Conservation (phyloP, 2,329 filamentous ascomycete genomes). For the Albophoma yamanashiensis region DNA sequence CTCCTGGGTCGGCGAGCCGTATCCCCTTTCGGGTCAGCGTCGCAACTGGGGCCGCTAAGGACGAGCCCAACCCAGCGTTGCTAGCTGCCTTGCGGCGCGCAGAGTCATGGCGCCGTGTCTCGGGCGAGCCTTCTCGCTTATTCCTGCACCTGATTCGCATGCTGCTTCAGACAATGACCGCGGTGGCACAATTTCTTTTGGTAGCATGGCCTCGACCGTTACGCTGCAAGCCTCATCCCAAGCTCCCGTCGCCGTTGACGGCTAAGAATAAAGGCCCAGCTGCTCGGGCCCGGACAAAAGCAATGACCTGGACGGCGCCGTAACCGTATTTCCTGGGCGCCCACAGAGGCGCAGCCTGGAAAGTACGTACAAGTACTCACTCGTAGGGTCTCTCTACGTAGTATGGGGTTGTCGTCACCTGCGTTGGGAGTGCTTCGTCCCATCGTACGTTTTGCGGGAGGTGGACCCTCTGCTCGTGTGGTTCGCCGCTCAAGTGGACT, state of each 20-base stretch:
- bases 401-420: not conserved
- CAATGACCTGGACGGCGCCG: not conserved
- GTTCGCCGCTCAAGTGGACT: not conserved
- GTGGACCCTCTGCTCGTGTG: not conserved
- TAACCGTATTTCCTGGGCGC: not conserved
- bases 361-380: no score
- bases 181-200: not conserved
- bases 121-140: constrained; percentile 4
- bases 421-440: not conserved
- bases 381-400: not conserved
- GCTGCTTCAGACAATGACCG: not conserved
- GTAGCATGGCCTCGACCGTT: not conserved
- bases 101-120: constrained; percentile 1
- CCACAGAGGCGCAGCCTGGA: not conserved
- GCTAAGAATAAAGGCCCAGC: not conserved
- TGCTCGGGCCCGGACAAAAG: not conserved
- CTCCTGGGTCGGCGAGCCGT: not conserved
- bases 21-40: constrained; percentile 5
- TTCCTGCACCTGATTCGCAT: constrained; percentile 4
- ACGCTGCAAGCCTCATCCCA: not conserved
- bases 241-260: not conserved
- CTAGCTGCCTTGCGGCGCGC: not conserved
- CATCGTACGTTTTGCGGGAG: not conserved
- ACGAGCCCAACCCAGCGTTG: not conserved
- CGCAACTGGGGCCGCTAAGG: constrained; percentile 1